Evolutionary conservation across 2,329 filamentous ascomycete genomes (phyloP), one percentile per base, ranked within the genome.

Genomic region (Emydomyces testavorans): DNA sequence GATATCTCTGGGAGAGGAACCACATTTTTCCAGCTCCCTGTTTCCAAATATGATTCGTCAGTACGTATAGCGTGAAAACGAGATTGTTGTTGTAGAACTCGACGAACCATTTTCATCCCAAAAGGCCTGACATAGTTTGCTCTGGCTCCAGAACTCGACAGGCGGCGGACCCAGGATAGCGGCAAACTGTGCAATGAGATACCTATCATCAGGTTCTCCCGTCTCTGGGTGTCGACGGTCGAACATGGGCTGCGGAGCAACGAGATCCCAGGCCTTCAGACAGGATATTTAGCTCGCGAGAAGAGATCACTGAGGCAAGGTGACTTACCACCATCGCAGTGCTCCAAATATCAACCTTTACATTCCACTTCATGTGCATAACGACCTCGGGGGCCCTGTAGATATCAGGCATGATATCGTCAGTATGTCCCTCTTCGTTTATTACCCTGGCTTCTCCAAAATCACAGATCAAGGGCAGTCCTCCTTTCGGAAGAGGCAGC

Each of bases 341-440:
- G 38, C 51, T 54, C 58, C 58, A 61, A 11, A 60, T 56, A 46
- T 60, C 58, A 35, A 57, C 51, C 31, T 50, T 50, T 5, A 28
- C 43, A 31, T 51, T 51, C 58, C 57, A 60, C 18, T 50, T 39
- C 53, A 58, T 60, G 1, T 52, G 48, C 24, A 55, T 41, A 16
- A 57, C 50, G 2, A 59, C 51, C 38, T 60, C 57, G 1, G 56
- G 58, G 2, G 57, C 53, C 18, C 58, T 29, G 45, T 57, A 58
- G n/a, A 56, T n/a, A n/a, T 52, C 46, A 13, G 58, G 55, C 52
- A 52, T 52, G 24, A 57, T 56, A 44, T 52, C 42, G 4, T 52
- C 53, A 23, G 45, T 32, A 29, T 50, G 40, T 15, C 18, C 32
- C 28, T 39, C 26, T 15, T 40, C 8, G 18, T 15, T 31, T 20